Evolutionary conservation across 2,329 filamentous ascomycete species (phyloP), one percentile per base, ranked within the genome.

Genomic region (Triangularia setosa): DNA sequence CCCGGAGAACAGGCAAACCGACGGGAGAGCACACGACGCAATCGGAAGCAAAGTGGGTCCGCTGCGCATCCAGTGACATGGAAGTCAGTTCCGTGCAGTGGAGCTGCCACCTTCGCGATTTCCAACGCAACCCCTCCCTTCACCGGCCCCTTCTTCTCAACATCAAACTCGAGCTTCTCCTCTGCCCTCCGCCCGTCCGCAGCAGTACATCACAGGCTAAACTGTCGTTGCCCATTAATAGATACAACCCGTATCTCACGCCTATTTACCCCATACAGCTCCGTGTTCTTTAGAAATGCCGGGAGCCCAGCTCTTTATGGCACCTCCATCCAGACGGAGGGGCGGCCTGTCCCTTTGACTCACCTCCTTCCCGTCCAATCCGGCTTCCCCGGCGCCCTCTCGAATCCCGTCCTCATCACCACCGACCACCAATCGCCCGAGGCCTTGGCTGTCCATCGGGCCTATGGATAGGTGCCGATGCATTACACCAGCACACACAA

Each of bases 11-110:
- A 48, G 40, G 40, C 40, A 48, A n/a, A 48, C 40, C 61, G 28
- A 18, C 54, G 11, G 57, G 48, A 44, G n/a, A 21, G 24, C n/a
- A 62, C 55, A 60, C 57, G 53, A 57, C 35, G 40, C 40, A 58
- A 58, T 67, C 65, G 65, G 67, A 56, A 60, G 57, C 27, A 56
- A 35, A 48, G 57, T 63, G 63, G 67, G 58, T 61, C 48, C 60
- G 61, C 67, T 63, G 61, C 35, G 35, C 63, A 35, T 40, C 54
- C 40, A 48, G 40, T 23, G 40, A 59, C 53, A 58, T 58, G 55
- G 55, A 24, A 24, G 30, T 57, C 59, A 35, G 58, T 64, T 64
- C 59, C 59, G 57, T 62, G 23, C 52, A 24, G 64, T 66, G 59
- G 61, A 60, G 28, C 61, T 58, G 12, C 7, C 35, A 6, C 57